Conservation (phyloP, 2,329 filamentous ascomycete species). For the Diaporthe ilicicola region DNA sequence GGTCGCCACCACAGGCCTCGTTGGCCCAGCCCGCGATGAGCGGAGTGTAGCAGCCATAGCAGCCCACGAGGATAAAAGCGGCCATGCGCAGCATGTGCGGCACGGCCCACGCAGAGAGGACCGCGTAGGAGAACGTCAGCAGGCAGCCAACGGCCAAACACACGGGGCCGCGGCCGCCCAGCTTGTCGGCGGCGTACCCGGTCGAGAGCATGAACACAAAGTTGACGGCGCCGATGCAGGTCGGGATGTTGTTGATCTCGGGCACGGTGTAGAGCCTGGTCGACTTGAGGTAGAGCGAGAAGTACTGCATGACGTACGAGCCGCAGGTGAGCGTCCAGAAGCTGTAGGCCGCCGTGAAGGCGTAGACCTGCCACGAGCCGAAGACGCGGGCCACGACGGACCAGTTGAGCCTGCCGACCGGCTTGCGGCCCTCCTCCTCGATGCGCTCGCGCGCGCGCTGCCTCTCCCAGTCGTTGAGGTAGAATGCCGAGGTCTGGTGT, state of each 20-base stretch:
- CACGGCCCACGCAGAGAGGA: conserved; percentile 49
- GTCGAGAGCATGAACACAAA: conserved; percentile 49
- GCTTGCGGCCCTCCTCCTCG: conserved; percentile 59
- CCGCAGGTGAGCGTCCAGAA: conserved; percentile 50
- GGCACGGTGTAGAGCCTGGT: conserved; percentile 46
- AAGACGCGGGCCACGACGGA: conserved; percentile 49
- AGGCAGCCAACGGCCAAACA: conserved; percentile 48
- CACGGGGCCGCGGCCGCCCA: conserved; percentile 46
- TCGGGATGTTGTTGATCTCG: conserved; percentile 56
- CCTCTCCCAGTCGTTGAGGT: conserved; percentile 63
- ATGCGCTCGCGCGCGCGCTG: conserved; percentile 74
- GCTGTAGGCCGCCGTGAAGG: conserved; percentile 50
- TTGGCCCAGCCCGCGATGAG: conserved; percentile 52
- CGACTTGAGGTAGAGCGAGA: conserved; percentile 50
- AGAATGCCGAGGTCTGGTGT: conserved; percentile 51
- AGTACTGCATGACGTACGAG: conserved; percentile 51
- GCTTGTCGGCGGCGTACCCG: conserved; percentile 43
- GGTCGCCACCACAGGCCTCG: conserved; percentile 50
- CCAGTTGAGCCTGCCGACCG: conserved; percentile 47
- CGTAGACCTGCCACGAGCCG: conserved; percentile 53
- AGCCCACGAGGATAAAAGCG: conserved; percentile 49
- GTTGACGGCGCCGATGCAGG: conserved; percentile 52
- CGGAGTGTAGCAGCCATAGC: conserved; percentile 52
- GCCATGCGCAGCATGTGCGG: conserved; percentile 48
- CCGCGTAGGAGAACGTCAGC: conserved; percentile 46